Conservation (phyloP, 441 rosid species). For the Pelargonium australe region DNA sequence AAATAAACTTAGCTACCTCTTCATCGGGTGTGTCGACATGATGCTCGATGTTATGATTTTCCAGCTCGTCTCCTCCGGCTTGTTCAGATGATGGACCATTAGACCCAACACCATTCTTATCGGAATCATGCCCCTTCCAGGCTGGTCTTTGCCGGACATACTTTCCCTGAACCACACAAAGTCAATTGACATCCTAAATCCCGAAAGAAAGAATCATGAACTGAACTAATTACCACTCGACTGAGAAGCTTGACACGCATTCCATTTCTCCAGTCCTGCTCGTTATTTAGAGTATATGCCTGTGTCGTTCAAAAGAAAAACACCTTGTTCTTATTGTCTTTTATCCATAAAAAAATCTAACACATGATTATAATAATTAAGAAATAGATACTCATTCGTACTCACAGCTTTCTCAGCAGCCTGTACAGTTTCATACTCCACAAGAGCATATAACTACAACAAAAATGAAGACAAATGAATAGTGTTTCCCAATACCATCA, state of each 20-base stretch:
- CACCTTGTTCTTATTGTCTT: constrained; percentile 6
- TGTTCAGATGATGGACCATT: constrained; percentile 35
- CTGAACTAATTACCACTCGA: constrained; percentile 38
- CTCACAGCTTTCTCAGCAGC: constrained; percentile 93
- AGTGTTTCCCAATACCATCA: not conserved
- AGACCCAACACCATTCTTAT: constrained; percentile 31
- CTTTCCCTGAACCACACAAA: constrained; percentile 37
- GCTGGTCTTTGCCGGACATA: constrained; percentile 50
- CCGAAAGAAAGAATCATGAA: not conserved
- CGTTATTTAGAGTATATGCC: constrained; percentile 69
- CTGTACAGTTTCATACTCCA: constrained; percentile 76
- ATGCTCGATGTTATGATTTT: constrained; percentile 45
- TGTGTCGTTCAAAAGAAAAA: constrained; percentile 23
- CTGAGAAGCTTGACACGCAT: constrained; percentile 74
- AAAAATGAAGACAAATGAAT: constrained; percentile 10
- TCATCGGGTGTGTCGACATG: constrained; percentile 51
- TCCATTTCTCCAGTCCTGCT: constrained; percentile 92
- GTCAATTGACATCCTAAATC: not conserved
- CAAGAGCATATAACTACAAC: constrained; percentile 69
- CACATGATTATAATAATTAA: constrained; percentile 1
- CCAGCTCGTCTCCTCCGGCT: constrained; percentile 39
- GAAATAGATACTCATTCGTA: constrained; percentile 10
- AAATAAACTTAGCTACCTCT: constrained; percentile 36
- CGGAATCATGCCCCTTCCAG: constrained; percentile 52
- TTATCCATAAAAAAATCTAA: constrained; percentile 10